A percentile compares a stretch with the other conserved stretches of the same genome.
These are phyloP conservation scores for Lactarius pseudohatsudake DNA, from an alignment of 768 basidiomycete species.

Conservation along the genomic window DNA sequence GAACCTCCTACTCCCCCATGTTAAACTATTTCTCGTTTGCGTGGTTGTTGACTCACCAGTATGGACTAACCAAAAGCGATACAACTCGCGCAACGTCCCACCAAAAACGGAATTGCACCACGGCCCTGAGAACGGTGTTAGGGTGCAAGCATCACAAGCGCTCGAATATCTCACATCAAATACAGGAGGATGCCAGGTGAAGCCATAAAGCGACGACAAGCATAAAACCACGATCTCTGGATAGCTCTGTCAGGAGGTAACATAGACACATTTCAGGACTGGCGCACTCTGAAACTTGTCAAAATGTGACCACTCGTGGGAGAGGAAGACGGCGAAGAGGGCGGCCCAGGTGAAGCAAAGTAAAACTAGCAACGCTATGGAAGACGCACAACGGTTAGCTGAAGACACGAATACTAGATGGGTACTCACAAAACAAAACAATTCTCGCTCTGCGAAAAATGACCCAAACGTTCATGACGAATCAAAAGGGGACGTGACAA, in stretches of 20 bases:
- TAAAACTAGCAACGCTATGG: constrained; percentile 18
- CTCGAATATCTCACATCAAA: constrained; percentile 21
- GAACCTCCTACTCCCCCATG: constrained; percentile 8
- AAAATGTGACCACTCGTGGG: constrained; percentile 12
- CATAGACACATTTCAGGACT: background rate
- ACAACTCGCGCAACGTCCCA: constrained; percentile 22
- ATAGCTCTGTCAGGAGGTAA: background rate
- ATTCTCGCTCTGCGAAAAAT: constrained; percentile 28
- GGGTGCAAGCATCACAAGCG: background rate
- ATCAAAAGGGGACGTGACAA: background rate
- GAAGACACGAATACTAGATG: background rate
- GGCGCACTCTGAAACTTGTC: constrained; percentile 16
- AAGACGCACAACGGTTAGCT: background rate
- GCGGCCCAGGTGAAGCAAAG: constrained; percentile 13
- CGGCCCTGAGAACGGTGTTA: constrained; percentile 13
- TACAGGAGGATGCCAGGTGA: constrained; percentile 26
- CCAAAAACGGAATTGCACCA: constrained; percentile 20
- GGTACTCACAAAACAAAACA: constrained; percentile 20
- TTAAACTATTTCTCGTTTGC: background rate
- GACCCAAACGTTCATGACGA: constrained; percentile 22
- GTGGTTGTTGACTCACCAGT: constrained; percentile 13
- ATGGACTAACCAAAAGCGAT: constrained; percentile 18
- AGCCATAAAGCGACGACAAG: constrained; percentile 12
- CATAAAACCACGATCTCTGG: constrained; percentile 11
- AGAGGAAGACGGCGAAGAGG: constrained; percentile 16